Evolutionary conservation across 2,329 filamentous ascomycete genomes (phyloP).

Genomic region (Annulohypoxylon truncatum): DNA sequence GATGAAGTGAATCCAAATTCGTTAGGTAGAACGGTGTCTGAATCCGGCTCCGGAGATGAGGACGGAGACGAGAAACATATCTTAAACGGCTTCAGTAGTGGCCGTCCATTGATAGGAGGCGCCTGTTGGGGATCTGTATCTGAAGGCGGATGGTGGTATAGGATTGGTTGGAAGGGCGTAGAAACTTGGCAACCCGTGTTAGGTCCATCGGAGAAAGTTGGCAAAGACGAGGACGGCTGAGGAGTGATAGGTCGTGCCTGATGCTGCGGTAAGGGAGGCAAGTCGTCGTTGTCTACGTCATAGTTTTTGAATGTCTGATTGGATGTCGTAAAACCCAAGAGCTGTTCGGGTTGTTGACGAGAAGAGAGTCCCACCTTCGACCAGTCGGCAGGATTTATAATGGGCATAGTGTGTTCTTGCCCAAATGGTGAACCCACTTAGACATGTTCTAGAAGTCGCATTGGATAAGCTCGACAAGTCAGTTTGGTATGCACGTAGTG

Average conservation of each 20-base stretch:
- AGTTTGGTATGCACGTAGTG: conserved; percentile 13
- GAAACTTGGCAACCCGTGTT: neutral
- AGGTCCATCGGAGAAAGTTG: neutral
- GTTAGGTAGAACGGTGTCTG: neutral
- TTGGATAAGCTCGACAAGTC: neutral
- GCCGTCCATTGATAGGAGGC: neutral
- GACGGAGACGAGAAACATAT: too few species aligned
- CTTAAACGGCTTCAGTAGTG: neutral
- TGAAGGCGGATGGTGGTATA: neutral
- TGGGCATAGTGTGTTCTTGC: neutral
- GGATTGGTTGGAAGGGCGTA: neutral
- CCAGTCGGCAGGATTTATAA: neutral
- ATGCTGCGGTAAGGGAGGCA: neutral
- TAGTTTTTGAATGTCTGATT: neutral
- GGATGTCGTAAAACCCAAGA: too few species aligned
- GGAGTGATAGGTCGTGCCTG: neutral
- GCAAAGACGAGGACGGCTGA: conserved; percentile 1
- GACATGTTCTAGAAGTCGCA: conserved; percentile 9
- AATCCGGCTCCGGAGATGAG: neutral
- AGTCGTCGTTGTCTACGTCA: neutral
- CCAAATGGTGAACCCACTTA: neutral
- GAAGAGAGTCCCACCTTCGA: neutral
- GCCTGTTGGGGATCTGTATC: neutral
- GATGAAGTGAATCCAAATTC: neutral
- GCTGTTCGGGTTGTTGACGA: neutral